These are phyloP conservation scores for Wickerhamiella nectarea DNA, from an alignment of 805 yeast genomes.

Conservation along the genomic window DNA sequence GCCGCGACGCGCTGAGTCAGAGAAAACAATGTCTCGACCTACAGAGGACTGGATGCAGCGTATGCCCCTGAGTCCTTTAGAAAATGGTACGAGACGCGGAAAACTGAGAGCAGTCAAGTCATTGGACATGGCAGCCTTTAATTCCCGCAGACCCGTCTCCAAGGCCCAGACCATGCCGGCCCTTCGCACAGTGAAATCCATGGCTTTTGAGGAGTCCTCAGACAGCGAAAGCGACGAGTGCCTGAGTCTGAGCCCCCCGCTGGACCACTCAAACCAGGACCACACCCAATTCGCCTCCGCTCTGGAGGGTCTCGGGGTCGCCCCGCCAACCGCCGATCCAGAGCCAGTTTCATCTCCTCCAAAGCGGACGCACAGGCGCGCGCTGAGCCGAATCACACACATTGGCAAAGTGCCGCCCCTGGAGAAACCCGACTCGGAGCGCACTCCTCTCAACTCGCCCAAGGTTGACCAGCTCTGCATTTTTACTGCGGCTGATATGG, in stretches of 20 bases:
- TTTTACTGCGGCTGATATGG: conserved; percentile 5
- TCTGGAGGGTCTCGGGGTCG: too few relatives aligned
- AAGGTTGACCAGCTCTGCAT: conserved; percentile 8
- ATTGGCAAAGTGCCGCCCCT: conserved; percentile 7
- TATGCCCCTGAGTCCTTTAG: not conserved
- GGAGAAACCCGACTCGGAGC: conserved; percentile 6
- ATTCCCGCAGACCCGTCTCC: not conserved
- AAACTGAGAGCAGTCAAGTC: conserved; percentile 8
- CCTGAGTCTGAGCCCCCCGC: not conserved
- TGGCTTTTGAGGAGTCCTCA: not conserved
- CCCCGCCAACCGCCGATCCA: too few relatives aligned
- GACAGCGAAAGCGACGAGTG: not conserved
- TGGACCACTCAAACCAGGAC: too few relatives aligned
- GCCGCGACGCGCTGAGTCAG: not conserved
- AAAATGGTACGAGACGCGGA: not conserved
- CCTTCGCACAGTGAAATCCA: not conserved
- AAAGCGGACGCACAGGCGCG: conserved; percentile 4
- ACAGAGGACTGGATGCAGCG: not conserved
- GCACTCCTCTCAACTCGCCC: conserved; percentile 11
- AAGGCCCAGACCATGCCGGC: not conserved
- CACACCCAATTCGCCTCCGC: too few relatives aligned
- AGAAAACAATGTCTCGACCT: not conserved
- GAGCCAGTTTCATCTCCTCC: not conserved
- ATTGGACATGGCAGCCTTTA: conserved; percentile 2
- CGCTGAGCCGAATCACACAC: conserved; percentile 10